Percentiles rank a stretch among this genome's conserved stretches.
These are phyloP conservation scores for Taphrina communis DNA, from an alignment of 1,139 yeast genomes.

Conservation along the genomic window DNA sequence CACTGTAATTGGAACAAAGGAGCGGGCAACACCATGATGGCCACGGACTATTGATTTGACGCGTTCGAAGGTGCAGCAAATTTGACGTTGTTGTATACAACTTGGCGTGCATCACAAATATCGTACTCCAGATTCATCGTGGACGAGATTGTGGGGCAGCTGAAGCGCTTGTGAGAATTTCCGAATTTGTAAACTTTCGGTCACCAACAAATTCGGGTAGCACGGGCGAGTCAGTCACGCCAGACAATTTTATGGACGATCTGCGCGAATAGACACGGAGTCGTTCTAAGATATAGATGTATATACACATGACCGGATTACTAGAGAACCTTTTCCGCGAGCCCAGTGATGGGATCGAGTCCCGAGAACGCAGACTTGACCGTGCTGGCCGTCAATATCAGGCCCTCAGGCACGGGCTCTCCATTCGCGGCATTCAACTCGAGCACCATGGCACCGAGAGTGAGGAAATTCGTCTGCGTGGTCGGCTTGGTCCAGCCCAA, in stretches of 20 bases:
- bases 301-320: neutral
- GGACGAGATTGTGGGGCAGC: conserved; percentile 1
- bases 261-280: no score
- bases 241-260: no score
- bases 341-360: conserved; percentile 21
- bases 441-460: conserved; percentile 21
- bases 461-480: conserved; percentile 22
- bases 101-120: neutral
- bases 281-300: neutral
- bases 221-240: neutral
- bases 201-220: neutral
- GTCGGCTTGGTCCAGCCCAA: conserved; percentile 27
- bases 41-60: neutral
- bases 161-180: neutral
- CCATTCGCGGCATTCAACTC: conserved; percentile 31
- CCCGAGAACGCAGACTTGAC: conserved; percentile 30
- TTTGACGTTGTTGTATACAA: neutral
- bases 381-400: conserved; percentile 13
- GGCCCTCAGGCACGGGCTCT: conserved; percentile 33
- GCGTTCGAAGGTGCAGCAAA: neutral
- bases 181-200: no score
- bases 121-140: neutral
- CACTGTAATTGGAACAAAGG: conserved; percentile 39
- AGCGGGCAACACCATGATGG: conserved; percentile 35
- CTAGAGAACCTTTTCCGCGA: neutral